These are phyloP conservation scores for Cladosporium halotolerans DNA, from an alignment of 2,329 filamentous ascomycete species.

Conservation along the genomic window DNA sequence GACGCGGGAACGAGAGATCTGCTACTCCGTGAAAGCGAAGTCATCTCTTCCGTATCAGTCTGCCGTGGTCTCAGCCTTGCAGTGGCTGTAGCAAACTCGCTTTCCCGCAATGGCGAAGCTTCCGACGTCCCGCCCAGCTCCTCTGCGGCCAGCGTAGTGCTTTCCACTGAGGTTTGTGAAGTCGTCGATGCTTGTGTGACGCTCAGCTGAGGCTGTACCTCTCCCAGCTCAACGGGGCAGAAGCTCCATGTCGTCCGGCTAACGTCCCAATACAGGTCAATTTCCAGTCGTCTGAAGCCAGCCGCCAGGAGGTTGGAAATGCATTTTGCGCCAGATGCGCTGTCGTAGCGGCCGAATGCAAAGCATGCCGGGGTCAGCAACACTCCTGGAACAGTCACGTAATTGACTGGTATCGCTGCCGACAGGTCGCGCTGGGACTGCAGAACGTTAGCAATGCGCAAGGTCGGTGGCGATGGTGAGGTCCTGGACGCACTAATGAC, in stretches of 20 bases:
- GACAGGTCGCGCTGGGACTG: slow-evolving; percentile 59
- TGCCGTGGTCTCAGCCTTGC: not conserved
- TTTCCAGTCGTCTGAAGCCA: slow-evolving; percentile 52
- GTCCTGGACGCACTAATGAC: slow-evolving; percentile 23
- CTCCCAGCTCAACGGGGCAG: slow-evolving; percentile 50
- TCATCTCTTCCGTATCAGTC: not conserved
- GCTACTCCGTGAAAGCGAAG: not conserved
- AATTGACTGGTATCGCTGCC: slow-evolving; percentile 56
- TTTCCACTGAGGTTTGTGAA: slow-evolving; percentile 5
- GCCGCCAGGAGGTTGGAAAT: slow-evolving; percentile 56
- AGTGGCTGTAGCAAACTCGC: not conserved
- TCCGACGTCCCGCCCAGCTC: slow-evolving; percentile 6
- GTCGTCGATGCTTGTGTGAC: not conserved
- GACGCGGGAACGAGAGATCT: not conserved
- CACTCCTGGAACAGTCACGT: slow-evolving; percentile 51
- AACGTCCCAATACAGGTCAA: slow-evolving; percentile 61
- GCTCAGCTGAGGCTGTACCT: slow-evolving; percentile 10
- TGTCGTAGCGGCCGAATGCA: slow-evolving; percentile 46
- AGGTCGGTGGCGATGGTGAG: not conserved
- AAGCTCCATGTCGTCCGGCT: slow-evolving; percentile 50
- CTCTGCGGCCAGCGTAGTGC: slow-evolving; percentile 12
- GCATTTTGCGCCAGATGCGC: slow-evolving; percentile 47
- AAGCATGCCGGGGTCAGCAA: slow-evolving; percentile 56
- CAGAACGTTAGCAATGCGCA: not conserved
- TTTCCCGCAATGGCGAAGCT: not conserved